Percentiles rank a stretch among this genome's conserved stretches.
Conservation (phyloP, 495 filamentous ascomycete genomes). For the Neurospora sp. region DNA sequence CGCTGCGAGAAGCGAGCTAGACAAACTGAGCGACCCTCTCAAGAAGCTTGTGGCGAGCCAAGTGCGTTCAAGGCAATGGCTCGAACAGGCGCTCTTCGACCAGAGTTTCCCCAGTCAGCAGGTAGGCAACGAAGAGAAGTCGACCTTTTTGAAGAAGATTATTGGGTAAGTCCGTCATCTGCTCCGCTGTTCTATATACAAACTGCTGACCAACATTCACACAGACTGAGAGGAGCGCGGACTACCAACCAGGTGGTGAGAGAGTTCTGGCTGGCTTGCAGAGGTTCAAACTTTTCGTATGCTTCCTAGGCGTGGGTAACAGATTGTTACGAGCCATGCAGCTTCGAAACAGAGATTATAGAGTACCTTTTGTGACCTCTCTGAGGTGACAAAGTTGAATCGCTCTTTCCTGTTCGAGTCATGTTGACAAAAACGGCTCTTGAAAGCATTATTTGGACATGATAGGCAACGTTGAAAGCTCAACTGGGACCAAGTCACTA, state of each 20-base stretch:
- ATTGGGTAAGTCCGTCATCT: constrained; percentile 33
- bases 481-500: background rate
- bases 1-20: constrained; percentile 67
- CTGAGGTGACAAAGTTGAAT: background rate
- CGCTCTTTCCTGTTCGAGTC: background rate
- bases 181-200: background rate
- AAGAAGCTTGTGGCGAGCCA: constrained; percentile 64
- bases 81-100: constrained; percentile 44
- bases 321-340: background rate
- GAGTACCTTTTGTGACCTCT: background rate
- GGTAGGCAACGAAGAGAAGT: constrained; percentile 52
- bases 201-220: background rate
- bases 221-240: constrained; percentile 12
- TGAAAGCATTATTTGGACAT: background rate
- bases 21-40: constrained; percentile 64
- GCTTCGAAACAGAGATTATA: background rate
- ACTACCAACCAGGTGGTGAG: constrained; percentile 17
- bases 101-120: constrained; percentile 45
- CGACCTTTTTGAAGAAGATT: constrained; percentile 48
- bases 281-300: constrained; percentile 16
- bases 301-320: constrained; percentile 1
- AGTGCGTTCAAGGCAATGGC: constrained; percentile 49
- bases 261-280: constrained; percentile 18
- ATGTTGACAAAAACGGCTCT: background rate
- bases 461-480: background rate